Evolutionary conservation across 2,329 filamentous ascomycete genomes (phyloP).

Genomic region (Penicillium polonicum): DNA sequence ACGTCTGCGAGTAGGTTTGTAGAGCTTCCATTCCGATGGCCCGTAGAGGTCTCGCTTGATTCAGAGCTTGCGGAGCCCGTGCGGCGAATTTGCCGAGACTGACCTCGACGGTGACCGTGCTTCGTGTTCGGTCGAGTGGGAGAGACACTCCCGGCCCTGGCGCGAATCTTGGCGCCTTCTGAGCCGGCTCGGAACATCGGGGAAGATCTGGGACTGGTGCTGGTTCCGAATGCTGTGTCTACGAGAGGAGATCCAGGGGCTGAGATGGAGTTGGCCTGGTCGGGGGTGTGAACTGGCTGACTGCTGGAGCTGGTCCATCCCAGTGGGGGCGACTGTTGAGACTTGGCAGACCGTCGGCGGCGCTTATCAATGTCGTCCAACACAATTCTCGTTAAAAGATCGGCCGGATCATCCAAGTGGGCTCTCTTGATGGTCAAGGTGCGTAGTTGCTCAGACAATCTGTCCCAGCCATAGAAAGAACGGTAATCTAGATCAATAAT

Average conservation of each 20-base stretch:
- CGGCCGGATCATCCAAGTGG: slow-evolving; percentile 82
- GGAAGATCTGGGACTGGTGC: slow-evolving; percentile 49
- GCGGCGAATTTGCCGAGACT: slow-evolving; percentile 71
- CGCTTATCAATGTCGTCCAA: slow-evolving; percentile 95
- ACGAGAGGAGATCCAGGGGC: slow-evolving; percentile 64
- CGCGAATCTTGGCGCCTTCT: slow-evolving; percentile 40
- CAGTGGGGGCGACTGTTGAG: slow-evolving; percentile 73
- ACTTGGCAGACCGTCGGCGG: slow-evolving; percentile 81
- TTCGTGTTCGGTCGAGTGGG: slow-evolving; percentile 75
- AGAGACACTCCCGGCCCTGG: slow-evolving; percentile 70
- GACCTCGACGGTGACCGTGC: slow-evolving; percentile 63
- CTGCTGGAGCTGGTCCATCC: slow-evolving; percentile 64
- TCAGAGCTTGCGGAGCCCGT: slow-evolving; percentile 92
- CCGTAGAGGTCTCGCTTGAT: slow-evolving; percentile 63
- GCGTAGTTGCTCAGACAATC: slow-evolving; percentile 84
- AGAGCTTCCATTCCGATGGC: slow-evolving; percentile 62
- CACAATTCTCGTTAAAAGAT: slow-evolving; percentile 88
- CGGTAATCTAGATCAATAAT: slow-evolving; percentile 94
- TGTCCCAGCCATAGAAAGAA: slow-evolving; percentile 97
- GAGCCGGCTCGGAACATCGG: slow-evolving; percentile 60
- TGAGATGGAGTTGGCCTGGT: slow-evolving; percentile 63
- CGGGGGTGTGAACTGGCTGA: slow-evolving; percentile 60
- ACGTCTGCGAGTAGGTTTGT: slow-evolving; percentile 72
- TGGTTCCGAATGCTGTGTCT: slow-evolving; percentile 48
- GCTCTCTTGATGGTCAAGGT: slow-evolving; percentile 86